These are phyloP conservation scores for Guadua angustifolia DNA, from an alignment of 176 grass and related monocot genomes.

Conservation along the genomic window DNA sequence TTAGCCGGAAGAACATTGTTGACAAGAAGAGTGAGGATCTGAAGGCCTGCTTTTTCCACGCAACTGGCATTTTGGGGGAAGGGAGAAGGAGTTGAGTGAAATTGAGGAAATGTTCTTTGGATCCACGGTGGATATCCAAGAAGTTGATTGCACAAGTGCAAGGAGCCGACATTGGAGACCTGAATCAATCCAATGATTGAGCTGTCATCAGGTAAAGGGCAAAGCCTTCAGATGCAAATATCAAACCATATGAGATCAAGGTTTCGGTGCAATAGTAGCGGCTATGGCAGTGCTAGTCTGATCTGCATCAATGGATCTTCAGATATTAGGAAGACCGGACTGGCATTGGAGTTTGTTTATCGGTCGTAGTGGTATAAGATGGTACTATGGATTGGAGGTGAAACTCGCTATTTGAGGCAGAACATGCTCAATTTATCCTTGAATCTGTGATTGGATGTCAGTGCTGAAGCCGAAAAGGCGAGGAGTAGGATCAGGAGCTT, in stretches of 20 bases:
- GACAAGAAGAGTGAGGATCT: slow-evolving; percentile 63
- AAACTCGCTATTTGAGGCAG: slow-evolving; percentile 85
- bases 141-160: slow-evolving; percentile 86
- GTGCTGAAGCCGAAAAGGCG: slow-evolving; percentile 89
- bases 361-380: slow-evolving; percentile 92
- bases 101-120: slow-evolving; percentile 84
- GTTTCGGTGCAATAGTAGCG: slow-evolving; percentile 63
- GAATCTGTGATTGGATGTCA: slow-evolving; percentile 79
- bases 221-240: slow-evolving; percentile 77
- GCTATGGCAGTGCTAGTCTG: slow-evolving; percentile 56
- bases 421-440: slow-evolving; percentile 88
- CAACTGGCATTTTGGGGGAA: slow-evolving; percentile 83
- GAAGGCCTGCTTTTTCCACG: slow-evolving; percentile 73
- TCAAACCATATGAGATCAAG: slow-evolving; percentile 75
- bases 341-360: slow-evolving; percentile 87
- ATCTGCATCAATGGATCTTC: slow-evolving; percentile 75
- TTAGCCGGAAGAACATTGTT: slow-evolving; percentile 80
- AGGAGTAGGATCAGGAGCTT: slow-evolving; percentile 88
- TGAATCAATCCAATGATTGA: slow-evolving; percentile 95
- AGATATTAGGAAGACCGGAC: slow-evolving; percentile 85
- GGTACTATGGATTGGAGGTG: slow-evolving; percentile 93
- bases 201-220: slow-evolving; percentile 63
- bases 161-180: slow-evolving; percentile 89
- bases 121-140: slow-evolving; percentile 65
- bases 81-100: slow-evolving; percentile 93